These are phyloP conservation scores for Nothomitra cinnamomea DNA, from an alignment of 2,329 filamentous ascomycete genomes.

Conservation along the genomic window DNA sequence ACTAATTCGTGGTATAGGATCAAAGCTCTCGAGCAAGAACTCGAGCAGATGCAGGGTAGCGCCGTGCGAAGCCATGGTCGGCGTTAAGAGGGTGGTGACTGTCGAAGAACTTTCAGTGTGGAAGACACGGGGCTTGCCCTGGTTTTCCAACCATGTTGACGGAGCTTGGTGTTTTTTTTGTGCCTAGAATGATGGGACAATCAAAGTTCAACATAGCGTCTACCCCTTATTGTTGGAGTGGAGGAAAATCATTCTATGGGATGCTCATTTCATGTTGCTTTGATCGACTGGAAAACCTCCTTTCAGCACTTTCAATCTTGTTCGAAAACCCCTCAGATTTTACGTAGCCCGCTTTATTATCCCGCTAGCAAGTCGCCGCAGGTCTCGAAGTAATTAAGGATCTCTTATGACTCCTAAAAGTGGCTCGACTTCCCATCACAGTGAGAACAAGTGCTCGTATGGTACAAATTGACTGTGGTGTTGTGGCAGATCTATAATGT, in stretches of 20 bases:
- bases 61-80: conserved; percentile 83
- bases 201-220: not conserved
- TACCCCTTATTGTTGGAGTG: not conserved
- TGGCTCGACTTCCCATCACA: too few relatives aligned
- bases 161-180: not conserved
- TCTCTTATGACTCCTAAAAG: not conserved
- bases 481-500: too few relatives aligned
- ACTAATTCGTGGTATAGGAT: conserved; percentile 30
- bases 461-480: too few relatives aligned
- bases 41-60: conserved; percentile 84
- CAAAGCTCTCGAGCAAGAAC: conserved; percentile 79
- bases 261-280: not conserved
- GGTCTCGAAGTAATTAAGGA: not conserved
- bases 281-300: not conserved
- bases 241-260: not conserved
- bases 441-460: too few relatives aligned
- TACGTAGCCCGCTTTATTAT: conserved; percentile 2
- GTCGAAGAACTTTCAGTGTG: not conserved
- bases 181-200: not conserved
- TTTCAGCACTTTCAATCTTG: not conserved
- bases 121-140: not conserved
- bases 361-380: not conserved
- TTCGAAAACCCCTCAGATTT: not conserved
- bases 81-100: conserved; percentile 39
- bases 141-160: not conserved